phyloP scores from a whole-genome alignment of 306 rosid genomes.

The Inga oerstediana region DNA sequence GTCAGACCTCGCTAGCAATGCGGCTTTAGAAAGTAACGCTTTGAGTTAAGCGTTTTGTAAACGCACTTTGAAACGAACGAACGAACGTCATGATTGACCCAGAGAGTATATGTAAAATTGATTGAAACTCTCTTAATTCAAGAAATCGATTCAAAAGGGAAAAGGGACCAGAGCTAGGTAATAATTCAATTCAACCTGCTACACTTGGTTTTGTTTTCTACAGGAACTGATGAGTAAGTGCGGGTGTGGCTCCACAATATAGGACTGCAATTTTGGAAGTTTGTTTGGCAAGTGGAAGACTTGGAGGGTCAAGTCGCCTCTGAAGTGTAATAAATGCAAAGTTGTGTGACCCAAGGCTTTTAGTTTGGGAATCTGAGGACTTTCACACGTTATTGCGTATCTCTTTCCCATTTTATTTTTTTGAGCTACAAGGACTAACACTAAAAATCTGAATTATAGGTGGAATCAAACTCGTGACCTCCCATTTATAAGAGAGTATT shows the following conservation, averaged over 20 bases:
- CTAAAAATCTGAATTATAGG: too few species aligned
- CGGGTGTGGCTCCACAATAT: background rate
- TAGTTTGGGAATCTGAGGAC: background rate
- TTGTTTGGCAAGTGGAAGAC: background rate
- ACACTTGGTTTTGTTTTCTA: background rate
- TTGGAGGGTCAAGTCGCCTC: background rate
- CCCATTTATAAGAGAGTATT: too few species aligned
- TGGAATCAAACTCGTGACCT: rapidly evolving
- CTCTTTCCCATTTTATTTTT: background rate
- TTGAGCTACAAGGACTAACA: too few species aligned
- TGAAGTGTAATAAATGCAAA: background rate
- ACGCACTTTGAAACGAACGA: background rate
- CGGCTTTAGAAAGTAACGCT: too few species aligned
- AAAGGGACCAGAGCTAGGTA: background rate
- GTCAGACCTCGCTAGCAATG: too few species aligned
- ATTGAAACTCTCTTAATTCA: too few species aligned
- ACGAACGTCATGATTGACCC: background rate
- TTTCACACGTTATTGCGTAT: background rate
- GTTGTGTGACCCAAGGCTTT: background rate
- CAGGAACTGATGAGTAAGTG: background rate
- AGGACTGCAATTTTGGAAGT: background rate
- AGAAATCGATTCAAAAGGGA: background rate
- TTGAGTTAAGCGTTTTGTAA: background rate
- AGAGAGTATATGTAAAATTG: background rate
- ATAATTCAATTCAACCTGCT: background rate